Evolutionary conservation across 306 rosid genomes (phyloP).

Genomic region (Sphenostylis stenocarpa): DNA sequence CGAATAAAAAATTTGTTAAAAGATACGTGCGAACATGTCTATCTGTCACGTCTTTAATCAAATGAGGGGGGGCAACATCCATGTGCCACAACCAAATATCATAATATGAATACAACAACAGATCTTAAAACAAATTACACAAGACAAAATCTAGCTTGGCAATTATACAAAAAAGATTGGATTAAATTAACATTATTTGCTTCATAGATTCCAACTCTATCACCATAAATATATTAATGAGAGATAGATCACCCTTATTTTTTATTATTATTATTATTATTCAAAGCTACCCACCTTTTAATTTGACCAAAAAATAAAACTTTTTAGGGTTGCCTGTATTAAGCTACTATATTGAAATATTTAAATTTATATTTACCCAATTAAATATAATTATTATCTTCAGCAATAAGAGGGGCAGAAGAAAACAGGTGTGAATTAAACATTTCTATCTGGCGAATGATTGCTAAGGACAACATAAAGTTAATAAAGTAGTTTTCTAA

Average conservation of each 20-base stretch:
- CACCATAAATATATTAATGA: background rate
- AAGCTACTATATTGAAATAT: too few relatives aligned
- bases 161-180: background rate
- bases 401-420: background rate
- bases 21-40: too few relatives aligned
- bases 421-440: background rate
- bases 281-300: background rate
- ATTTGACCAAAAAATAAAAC: background rate
- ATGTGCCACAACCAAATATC: slow-evolving; percentile 34
- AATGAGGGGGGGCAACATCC: slow-evolving; percentile 17
- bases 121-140: background rate
- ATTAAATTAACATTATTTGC: background rate
- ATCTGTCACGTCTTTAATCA: background rate
- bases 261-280: too few relatives aligned
- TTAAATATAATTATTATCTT: too few relatives aligned
- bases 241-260: background rate
- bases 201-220: background rate
- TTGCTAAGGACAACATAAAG: background rate
- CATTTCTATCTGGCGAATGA: background rate
- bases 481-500: too few relatives aligned
- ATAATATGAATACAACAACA: background rate
- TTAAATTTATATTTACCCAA: too few relatives aligned
- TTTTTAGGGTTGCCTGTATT: background rate
- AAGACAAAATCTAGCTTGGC: slow-evolving; percentile 1
- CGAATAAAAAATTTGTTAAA: too few relatives aligned